Base-by-base conservation (phyloP, 805 yeast genomes). In the Yarrowia sp. region DNA sequence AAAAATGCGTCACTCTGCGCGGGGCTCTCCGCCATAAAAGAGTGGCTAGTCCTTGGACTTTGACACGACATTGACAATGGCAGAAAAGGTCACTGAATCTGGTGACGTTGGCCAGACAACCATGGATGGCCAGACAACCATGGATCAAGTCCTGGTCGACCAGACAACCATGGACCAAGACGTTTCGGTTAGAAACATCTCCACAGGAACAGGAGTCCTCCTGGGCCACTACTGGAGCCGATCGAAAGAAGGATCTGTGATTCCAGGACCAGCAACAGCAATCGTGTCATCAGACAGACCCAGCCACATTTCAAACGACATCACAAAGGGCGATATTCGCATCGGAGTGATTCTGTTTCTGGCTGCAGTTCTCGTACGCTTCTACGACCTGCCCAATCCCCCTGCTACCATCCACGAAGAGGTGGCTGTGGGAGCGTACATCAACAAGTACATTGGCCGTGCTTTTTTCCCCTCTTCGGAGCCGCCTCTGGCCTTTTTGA, bases 401-500 rank as follows among this genome's bases (percentile, higher is more conserved):
- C 62, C 67, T 8, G 43, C 46, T 9, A 65, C 67, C 21, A 51
- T 69, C 17, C 65, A 43, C 36, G 71, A 67, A 32, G 71, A 69
- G 44, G 64, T 68, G 0, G 67, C 59, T 3, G 40, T 69, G 11
- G 70, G 70, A 8, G 61, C 65, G 3, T 52, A 65, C 24, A 41
- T 70, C 51, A 67, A 70, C 65, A 76, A 79, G 38, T 85, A 85
- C 73, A 75, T 74, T 58, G 71, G 71, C 22, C 84, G 85, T 6
- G 75, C 76, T 54, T 84, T 81, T 69, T 84, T 82, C 71, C 71
- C 83, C 19, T 86, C 82, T 67, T 80, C 81, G n/a, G 82, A 83
- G 64, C 87, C 88, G 3, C 87, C 88, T 2, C 72, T 84, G 41
- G 79, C 76, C 19, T 80, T 81, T 58, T 69, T 84, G 65, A 63